Evolutionary conservation across 208 protist genomes (phyloP).

Genomic region (Cochliopodium minus): DNA sequence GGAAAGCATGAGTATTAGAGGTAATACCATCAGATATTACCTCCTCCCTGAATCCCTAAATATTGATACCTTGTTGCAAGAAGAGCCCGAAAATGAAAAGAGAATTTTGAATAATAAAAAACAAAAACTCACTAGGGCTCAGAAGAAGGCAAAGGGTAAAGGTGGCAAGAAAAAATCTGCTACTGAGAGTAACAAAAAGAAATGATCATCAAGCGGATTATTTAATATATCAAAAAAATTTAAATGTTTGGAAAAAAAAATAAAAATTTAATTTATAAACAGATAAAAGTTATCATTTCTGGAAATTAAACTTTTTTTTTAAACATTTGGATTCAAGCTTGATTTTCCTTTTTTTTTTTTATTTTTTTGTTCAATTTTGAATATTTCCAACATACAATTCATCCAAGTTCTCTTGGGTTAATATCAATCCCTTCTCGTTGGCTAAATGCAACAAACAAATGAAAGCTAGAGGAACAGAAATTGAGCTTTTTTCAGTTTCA

Average conservation of each 20-base stretch:
- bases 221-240: too few relatives aligned
- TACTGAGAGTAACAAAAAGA: too few relatives aligned
- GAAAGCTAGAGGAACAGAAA: constrained; percentile 24
- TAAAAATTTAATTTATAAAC: constrained; percentile 2
- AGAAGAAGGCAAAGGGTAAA: too few relatives aligned
- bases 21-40: constrained; percentile 88
- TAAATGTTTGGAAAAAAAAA: background rate
- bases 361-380: too few relatives aligned
- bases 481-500: background rate
- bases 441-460: constrained; percentile 56
- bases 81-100: background rate
- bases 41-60: constrained; percentile 89
- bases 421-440: constrained; percentile 51
- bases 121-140: too few relatives aligned
- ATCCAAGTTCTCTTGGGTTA: too few relatives aligned
- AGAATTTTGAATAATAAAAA: background rate
- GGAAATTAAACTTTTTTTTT: too few relatives aligned
- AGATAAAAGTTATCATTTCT: background rate
- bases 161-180: too few relatives aligned
- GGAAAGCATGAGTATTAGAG: constrained; percentile 84
- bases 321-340: too few relatives aligned
- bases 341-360: too few relatives aligned
- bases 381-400: too few relatives aligned
- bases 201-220: too few relatives aligned
- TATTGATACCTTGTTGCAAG: constrained; percentile 61